Evolutionary conservation across 2,329 filamentous ascomycete species (phyloP).

Genomic region (Fonsecaea nubica): DNA sequence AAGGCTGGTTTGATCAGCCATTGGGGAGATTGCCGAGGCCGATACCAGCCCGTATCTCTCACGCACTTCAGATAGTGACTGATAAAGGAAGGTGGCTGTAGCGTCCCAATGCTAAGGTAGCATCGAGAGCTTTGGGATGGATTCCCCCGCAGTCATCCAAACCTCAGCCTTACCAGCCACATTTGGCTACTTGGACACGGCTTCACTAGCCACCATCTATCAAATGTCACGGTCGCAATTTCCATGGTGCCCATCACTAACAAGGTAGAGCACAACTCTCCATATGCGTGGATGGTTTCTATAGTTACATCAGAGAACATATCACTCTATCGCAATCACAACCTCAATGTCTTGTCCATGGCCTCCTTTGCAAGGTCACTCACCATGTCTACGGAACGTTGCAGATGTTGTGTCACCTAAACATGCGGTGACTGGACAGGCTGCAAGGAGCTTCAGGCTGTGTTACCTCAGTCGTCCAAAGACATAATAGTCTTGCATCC

Average conservation of each 20-base stretch:
- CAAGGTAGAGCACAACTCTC: background rate
- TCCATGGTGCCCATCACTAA: slow-evolving; percentile 14
- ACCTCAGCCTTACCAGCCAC: slow-evolving; percentile 4
- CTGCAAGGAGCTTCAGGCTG: slow-evolving; percentile 10
- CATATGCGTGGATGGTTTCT: background rate
- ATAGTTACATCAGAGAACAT: slow-evolving; percentile 19
- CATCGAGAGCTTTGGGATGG: background rate
- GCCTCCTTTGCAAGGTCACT: background rate
- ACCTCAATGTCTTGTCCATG: background rate
- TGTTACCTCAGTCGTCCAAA: background rate
- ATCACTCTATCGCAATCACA: slow-evolving; percentile 8
- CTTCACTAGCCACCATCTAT: slow-evolving; percentile 4
- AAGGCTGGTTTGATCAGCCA: background rate
- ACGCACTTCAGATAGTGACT: background rate
- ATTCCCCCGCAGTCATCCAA: slow-evolving; percentile 6
- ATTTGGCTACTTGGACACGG: background rate
- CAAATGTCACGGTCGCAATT: slow-evolving; percentile 22
- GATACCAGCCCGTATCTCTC: background rate
- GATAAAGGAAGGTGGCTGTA: slow-evolving; percentile 20
- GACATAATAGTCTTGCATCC: slow-evolving; percentile 7
- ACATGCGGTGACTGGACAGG: slow-evolving; percentile 12
- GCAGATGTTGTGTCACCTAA: slow-evolving; percentile 16
- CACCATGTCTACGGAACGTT: slow-evolving; percentile 15
- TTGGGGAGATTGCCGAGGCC: background rate
- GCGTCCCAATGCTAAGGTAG: slow-evolving; percentile 23